A percentile compares a stretch with the other conserved stretches of the same genome.
Conservation (phyloP, 75 land plant genomes). For the Pinus albicaulis region DNA sequence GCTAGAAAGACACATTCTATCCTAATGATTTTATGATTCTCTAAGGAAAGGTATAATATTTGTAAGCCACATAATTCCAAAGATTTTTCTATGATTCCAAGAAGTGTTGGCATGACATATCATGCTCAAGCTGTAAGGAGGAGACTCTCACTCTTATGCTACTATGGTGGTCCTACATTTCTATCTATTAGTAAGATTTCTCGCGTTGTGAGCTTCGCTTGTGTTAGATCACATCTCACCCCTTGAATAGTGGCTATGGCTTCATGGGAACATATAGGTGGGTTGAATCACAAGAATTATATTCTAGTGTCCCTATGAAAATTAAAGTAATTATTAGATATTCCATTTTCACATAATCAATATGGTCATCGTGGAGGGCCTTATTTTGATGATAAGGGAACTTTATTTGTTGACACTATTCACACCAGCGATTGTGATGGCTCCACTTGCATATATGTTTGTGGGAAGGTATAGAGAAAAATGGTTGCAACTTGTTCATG, state of each 20-base stretch:
- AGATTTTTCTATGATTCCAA: not conserved
- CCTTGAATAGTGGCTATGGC: conserved; percentile 52
- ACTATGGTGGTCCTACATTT: conserved; percentile 12
- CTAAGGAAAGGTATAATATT: not conserved
- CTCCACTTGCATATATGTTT: conserved; percentile 66
- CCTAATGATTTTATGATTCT: not conserved
- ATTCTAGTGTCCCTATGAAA: conserved; percentile 23
- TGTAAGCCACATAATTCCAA: not conserved
- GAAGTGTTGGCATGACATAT: not conserved
- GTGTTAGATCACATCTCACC: conserved; percentile 42
- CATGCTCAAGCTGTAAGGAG: conserved; percentile 27
- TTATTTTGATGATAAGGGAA: conserved; percentile 43
- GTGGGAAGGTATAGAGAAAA: conserved; percentile 35
- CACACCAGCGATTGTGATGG: conserved; percentile 55
- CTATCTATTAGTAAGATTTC: conserved; percentile 39
- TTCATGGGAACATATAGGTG: conserved; percentile 21
- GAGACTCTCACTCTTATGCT: conserved; percentile 8
- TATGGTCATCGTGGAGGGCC: conserved; percentile 34
- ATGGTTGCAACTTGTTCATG: conserved; percentile 62
- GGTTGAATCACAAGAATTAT: conserved; percentile 38
- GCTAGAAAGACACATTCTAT: not conserved
- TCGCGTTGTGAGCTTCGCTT: conserved; percentile 54
- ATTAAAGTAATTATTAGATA: conserved; percentile 46
- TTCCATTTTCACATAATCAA: conserved; percentile 23
- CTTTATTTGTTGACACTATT: conserved; percentile 52